phyloP scores from a whole-genome alignment of 495 filamentous ascomycete species.

The Talaromyces thailandensis region DNA sequence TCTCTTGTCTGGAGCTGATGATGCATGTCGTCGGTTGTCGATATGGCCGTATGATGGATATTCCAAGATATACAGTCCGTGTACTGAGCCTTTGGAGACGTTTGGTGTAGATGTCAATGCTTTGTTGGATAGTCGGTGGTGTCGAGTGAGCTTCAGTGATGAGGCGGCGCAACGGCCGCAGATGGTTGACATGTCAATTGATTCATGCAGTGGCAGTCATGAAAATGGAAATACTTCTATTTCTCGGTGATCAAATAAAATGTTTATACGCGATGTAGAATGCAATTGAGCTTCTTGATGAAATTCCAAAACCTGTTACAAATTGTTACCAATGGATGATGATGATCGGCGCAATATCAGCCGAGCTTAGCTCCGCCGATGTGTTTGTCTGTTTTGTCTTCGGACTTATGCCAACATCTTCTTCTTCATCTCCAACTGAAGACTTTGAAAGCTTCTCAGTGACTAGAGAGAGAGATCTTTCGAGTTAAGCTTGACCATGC shows the following conservation, averaged over 20 bases:
- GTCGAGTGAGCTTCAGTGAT: neutral
- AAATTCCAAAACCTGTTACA: no score
- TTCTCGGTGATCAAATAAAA: no score
- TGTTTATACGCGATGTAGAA: neutral
- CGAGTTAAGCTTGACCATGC: neutral
- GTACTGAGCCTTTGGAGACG: neutral
- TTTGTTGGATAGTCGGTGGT: neutral
- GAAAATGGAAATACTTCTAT: no score
- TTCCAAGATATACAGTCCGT: neutral
- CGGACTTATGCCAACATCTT: neutral
- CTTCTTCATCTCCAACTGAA: neutral
- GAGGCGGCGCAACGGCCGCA: constrained; percentile 3
- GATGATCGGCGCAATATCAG: neutral
- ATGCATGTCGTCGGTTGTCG: neutral
- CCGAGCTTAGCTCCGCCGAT: neutral
- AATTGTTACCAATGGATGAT: neutral
- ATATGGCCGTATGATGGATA: neutral
- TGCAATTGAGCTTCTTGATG: neutral
- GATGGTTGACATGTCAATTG: neutral
- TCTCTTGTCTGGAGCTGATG: constrained; percentile 11
- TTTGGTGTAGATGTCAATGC: neutral
- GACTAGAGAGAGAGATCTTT: neutral
- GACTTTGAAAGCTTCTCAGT: neutral
- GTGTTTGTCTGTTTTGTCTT: neutral
- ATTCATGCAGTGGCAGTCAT: neutral